Evolutionary conservation across 208 protist genomes (phyloP).

Genomic region (Entamoeba invadens): DNA sequence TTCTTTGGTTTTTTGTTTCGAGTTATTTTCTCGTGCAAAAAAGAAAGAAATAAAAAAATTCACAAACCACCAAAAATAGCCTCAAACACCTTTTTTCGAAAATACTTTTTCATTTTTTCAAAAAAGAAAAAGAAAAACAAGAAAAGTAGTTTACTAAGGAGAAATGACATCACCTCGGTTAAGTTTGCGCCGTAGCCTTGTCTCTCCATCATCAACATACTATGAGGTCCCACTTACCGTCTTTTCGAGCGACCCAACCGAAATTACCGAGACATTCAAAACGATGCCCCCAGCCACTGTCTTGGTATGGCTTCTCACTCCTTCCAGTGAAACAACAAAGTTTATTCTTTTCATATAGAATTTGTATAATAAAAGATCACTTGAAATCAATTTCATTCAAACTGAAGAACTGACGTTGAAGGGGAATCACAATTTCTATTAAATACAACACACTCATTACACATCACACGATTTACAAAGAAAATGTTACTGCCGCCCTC

Average conservation of each 20-base stretch:
- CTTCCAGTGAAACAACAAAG: not conserved
- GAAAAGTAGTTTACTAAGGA: not conserved
- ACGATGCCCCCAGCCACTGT: not conserved
- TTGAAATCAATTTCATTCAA: too few relatives aligned
- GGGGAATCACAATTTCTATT: not conserved
- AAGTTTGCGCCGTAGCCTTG: not conserved
- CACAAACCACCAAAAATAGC: too few relatives aligned
- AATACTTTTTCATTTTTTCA: not conserved
- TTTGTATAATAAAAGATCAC: not conserved
- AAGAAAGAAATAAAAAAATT: not conserved
- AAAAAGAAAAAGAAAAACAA: not conserved
- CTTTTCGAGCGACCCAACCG: not conserved
- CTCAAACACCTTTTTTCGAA: too few relatives aligned
- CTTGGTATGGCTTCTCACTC: not conserved
- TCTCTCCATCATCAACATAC: not conserved
- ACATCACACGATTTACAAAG: not conserved
- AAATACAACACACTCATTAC: not conserved
- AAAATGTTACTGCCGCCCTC: not conserved
- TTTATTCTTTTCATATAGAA: not conserved
- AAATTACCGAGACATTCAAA: not conserved
- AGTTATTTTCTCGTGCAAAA: not conserved
- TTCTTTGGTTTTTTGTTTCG: not conserved
- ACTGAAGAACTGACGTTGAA: not conserved
- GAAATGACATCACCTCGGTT: not conserved
- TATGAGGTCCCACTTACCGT: not conserved